Evolutionary conservation across 495 filamentous ascomycete species (phyloP).

Genomic region (Astrothelium subdiscretum): DNA sequence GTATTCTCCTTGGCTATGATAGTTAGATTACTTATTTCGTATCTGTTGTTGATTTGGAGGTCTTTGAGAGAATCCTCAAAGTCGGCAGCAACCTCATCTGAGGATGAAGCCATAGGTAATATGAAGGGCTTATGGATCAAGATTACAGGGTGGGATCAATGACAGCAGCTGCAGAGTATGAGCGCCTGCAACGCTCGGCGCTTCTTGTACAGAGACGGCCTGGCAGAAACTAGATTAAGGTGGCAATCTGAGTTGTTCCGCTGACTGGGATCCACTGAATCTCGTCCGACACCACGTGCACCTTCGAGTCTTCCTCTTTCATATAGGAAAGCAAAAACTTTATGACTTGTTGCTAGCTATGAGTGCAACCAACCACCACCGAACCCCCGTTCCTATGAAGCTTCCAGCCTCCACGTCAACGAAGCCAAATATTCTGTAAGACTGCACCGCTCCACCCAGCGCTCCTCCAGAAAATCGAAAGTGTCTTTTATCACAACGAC

Average conservation of each 20-base stretch:
- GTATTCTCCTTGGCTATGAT: conserved; percentile 95
- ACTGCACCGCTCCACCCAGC: neutral
- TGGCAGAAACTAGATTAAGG: neutral
- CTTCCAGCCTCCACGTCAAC: neutral
- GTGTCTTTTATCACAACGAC: conserved; percentile 1
- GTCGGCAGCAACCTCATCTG: conserved; percentile 87
- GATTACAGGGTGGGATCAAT: neutral
- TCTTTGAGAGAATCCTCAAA: conserved; percentile 89
- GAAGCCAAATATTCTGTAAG: conserved; percentile 6
- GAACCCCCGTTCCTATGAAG: neutral
- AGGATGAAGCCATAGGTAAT: conserved; percentile 54
- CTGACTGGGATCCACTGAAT: neutral
- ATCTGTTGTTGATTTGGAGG: conserved; percentile 74
- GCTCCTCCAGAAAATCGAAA: neutral
- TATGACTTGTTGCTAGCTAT: conserved; percentile 16
- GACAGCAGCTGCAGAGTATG: neutral
- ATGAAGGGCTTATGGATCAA: conserved; percentile 19
- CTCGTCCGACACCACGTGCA: neutral
- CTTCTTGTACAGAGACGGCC: conserved; percentile 1
- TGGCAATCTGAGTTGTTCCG: neutral
- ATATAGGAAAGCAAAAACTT: conserved; percentile 7
- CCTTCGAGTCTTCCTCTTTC: neutral
- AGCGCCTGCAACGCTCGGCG: neutral
- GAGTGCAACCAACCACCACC: neutral
- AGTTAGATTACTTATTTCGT: conserved; percentile 90